A percentile compares a stretch with the other conserved stretches of the same genome.
These are phyloP conservation scores for Pseudogymnoascus sp. DNA, from an alignment of 2,329 filamentous ascomycete species.

Conservation along the genomic window DNA sequence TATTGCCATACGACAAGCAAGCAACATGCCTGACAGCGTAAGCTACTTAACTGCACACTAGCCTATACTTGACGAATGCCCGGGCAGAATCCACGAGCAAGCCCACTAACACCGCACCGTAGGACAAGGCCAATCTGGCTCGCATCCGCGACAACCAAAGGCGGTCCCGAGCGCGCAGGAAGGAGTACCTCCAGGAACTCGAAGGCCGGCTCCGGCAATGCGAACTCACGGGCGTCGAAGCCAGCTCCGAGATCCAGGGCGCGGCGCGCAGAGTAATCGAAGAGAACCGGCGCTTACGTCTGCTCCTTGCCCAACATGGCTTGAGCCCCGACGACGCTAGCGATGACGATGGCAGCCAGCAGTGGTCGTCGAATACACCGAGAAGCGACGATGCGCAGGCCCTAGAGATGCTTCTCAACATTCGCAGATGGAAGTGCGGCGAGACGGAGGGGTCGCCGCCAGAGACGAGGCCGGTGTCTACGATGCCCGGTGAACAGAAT, in stretches of 20 bases:
- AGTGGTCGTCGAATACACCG: not conserved
- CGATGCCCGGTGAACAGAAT: not conserved
- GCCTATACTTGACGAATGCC: slow-evolving; percentile 2
- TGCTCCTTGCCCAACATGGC: slow-evolving; percentile 49
- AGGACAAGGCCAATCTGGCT: slow-evolving; percentile 31
- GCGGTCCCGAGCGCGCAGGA: slow-evolving; percentile 63
- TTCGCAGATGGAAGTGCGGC: slow-evolving; percentile 17
- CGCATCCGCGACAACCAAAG: slow-evolving; percentile 71
- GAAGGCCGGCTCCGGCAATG: slow-evolving; percentile 55
- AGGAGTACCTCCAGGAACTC: slow-evolving; percentile 63
- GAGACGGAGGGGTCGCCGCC: not conserved
- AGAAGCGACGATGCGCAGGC: slow-evolving; percentile 18
- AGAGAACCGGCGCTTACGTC: slow-evolving; percentile 59
- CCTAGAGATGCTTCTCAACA: slow-evolving; percentile 22
- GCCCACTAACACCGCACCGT: slow-evolving; percentile 7
- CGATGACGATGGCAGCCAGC: not conserved
- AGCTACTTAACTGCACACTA: slow-evolving; percentile 8
- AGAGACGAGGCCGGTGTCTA: not conserved
- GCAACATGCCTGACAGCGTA: slow-evolving; percentile 7
- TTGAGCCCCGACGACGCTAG: not conserved
- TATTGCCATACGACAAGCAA: slow-evolving; percentile 2
- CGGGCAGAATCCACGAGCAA: slow-evolving; percentile 5
- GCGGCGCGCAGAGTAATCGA: slow-evolving; percentile 60
- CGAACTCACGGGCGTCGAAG: slow-evolving; percentile 57
- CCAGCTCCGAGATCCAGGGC: slow-evolving; percentile 61